These are phyloP conservation scores for Strobilomyces dryophilus DNA, from an alignment of 768 basidiomycete species.

Conservation along the genomic window DNA sequence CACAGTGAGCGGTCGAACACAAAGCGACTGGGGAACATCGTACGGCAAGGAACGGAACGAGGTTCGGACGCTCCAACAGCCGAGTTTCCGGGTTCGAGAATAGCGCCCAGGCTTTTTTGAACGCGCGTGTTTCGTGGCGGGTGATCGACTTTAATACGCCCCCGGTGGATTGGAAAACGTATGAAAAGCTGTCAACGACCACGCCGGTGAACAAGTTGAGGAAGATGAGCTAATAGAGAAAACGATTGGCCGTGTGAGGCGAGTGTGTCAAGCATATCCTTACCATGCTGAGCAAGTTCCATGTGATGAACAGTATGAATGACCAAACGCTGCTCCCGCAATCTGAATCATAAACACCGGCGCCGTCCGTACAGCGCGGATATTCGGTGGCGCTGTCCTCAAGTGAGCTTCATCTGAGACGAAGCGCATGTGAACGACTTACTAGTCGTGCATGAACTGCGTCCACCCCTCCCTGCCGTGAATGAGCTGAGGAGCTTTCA, in stretches of 20 bases:
- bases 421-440: slow-evolving; percentile 2
- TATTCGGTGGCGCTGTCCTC: slow-evolving; percentile 59
- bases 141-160: slow-evolving; percentile 73
- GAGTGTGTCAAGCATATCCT: slow-evolving; percentile 14
- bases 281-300: slow-evolving; percentile 96
- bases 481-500: neutral
- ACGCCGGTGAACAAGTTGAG: slow-evolving; percentile 97
- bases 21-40: slow-evolving; percentile 26
- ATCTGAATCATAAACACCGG: slow-evolving; percentile 60
- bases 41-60: slow-evolving; percentile 81
- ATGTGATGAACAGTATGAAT: slow-evolving; percentile 83
- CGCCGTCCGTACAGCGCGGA: slow-evolving; percentile 72
- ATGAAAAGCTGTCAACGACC: slow-evolving; percentile 93
- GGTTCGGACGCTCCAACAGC: slow-evolving; percentile 61
- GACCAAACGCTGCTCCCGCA: slow-evolving; percentile 87
- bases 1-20: neutral
- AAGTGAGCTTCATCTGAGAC: neutral
- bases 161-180: slow-evolving; percentile 85
- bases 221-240: slow-evolving; percentile 77
- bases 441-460: slow-evolving; percentile 97
- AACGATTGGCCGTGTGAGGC: neutral
- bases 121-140: slow-evolving; percentile 87
- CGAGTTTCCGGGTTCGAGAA: slow-evolving; percentile 78
- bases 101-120: slow-evolving; percentile 92
- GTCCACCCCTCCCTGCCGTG: slow-evolving; percentile 82